Conservation (phyloP, 1,139 yeast genomes). For the Hansenula sp. region DNA sequence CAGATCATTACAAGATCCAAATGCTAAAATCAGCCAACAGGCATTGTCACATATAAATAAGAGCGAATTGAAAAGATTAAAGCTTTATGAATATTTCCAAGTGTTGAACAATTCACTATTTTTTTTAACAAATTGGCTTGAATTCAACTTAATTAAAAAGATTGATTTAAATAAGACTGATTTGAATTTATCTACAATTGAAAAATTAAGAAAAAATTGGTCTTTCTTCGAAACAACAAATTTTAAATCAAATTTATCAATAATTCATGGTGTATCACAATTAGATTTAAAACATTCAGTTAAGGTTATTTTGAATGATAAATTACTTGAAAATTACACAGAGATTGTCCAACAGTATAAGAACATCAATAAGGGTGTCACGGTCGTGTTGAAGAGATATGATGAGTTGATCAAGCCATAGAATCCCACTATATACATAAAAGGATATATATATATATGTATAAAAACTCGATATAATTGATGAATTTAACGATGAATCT, state of each 20-base stretch:
- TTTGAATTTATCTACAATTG: slow-evolving; percentile 33
- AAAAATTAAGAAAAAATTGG: slow-evolving; percentile 52
- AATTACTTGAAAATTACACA: slow-evolving; percentile 45
- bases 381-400: neutral
- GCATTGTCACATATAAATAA: slow-evolving; percentile 11
- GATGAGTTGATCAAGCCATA: neutral
- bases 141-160: slow-evolving; percentile 51
- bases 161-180: slow-evolving; percentile 27
- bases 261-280: slow-evolving; percentile 12
- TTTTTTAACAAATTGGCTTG: slow-evolving; percentile 45
- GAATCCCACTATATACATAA: too few species aligned
- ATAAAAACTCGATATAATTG: too few species aligned
- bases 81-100: slow-evolving; percentile 32
- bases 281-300: slow-evolving; percentile 13
- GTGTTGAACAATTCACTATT: slow-evolving; percentile 44
- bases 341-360: slow-evolving; percentile 42
- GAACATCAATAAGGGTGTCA: neutral
- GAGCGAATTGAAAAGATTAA: slow-evolving; percentile 24
- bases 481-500: too few species aligned
- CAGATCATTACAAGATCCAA: slow-evolving; percentile 2
- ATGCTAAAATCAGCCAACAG: slow-evolving; percentile 4
- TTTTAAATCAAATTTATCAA: slow-evolving; percentile 27
- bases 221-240: slow-evolving; percentile 41
- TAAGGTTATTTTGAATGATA: slow-evolving; percentile 35
- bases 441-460: too few species aligned